Evolutionary conservation across 768 basidiomycete genomes (phyloP), one percentile per base, ranked within the genome.

Genomic region (Trametes elegans): DNA sequence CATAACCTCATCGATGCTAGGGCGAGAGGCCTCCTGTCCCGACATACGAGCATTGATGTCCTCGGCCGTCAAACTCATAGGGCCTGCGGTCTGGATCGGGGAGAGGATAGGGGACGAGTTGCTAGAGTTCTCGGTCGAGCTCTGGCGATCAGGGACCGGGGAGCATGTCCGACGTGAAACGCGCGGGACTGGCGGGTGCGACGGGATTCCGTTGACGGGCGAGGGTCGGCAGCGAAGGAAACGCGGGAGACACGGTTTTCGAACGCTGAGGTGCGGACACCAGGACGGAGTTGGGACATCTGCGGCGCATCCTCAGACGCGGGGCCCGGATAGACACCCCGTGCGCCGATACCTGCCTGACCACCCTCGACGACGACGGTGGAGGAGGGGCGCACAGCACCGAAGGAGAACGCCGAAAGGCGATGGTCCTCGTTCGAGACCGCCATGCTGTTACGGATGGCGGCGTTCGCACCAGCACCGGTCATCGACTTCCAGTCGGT

Each of bases 401-500:
- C 83, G 63, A 85, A 85, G 0, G 80, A 74, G 66, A 87, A 87
- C 2, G 80, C 61, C 1, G 74, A 71, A 0, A 77, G 75, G 43
- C 71, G 70, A 52, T 47, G 69, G 27, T 81, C 75, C 56, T 47
- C 50, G 50, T 34, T 14, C 27, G 64, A 63, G 31, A 79, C 70
- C 4, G 84, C 84, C 26, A 89, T 83, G 38, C 81, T 84, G 61
- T 76, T 78, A 55, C 89, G 81, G 59, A 93, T 85, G 10, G 88
- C 90, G 29, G 84, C 87, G 19, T 76, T 74, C 0, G 89, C 90
- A 43, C 88, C 90, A 4, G 80, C 84, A 5, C 76, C 73, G 7
- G 85, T 81, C 62, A 90, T 83, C 39, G 79, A 76, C 67, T 85
- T 86, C 90, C 90, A 92, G 64, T 90, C 87, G 18, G 78, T 72